Conservation (phyloP, 108 stramenopile genomes). For the Cyclotella choctawhatcheeana region DNA sequence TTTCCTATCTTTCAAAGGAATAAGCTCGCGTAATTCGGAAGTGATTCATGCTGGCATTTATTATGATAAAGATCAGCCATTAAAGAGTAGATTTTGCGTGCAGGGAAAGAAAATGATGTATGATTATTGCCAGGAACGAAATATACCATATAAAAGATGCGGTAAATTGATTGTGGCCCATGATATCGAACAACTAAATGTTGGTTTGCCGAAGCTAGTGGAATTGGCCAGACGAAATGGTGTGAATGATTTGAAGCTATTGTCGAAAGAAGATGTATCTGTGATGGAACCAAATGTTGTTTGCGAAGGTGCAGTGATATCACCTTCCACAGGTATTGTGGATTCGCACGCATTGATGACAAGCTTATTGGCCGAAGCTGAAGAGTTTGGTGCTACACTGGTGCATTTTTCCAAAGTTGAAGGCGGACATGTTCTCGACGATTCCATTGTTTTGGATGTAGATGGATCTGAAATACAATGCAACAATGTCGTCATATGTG, state of each 20-base stretch:
- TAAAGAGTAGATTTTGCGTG: conserved; percentile 82
- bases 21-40: conserved; percentile 82
- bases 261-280: conserved; percentile 62
- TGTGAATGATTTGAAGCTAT: conserved; percentile 59
- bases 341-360: conserved; percentile 76
- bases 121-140: conserved; percentile 67
- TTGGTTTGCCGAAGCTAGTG: conserved; percentile 35
- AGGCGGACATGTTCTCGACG: conserved; percentile 35
- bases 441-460: conserved; percentile 35
- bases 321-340: conserved; percentile 84
- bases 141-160: conserved; percentile 53
- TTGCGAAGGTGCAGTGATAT: conserved; percentile 67
- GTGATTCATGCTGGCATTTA: conserved; percentile 92
- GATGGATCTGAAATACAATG: conserved; percentile 65
- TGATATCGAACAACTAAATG: conserved; percentile 43
- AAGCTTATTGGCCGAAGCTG: conserved; percentile 73
- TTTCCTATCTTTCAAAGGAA: no score
- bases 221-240: conserved; percentile 62
- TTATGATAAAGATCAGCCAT: conserved; percentile 60
- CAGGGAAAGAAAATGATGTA: conserved; percentile 75
- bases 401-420: conserved; percentile 62
- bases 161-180: conserved; percentile 89
- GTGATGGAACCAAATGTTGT: conserved; percentile 64
- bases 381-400: conserved; percentile 68
- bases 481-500: conserved; percentile 69